Base-by-base conservation (phyloP, 371 early-diverging fungal genomes). In the Mortierella sp. region DNA sequence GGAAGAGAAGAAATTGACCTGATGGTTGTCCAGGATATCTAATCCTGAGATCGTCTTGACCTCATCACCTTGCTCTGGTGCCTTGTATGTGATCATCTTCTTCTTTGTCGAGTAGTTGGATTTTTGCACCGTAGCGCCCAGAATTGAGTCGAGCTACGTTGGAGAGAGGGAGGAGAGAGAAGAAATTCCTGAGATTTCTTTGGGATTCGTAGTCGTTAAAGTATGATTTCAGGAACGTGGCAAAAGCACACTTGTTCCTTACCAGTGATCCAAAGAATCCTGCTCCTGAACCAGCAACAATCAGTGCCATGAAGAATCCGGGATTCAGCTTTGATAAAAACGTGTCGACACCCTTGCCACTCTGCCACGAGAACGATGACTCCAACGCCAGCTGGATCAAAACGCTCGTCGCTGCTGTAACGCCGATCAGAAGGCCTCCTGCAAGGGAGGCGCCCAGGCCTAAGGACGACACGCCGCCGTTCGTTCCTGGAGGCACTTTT, bases 401-500 rank as follows among this genome's bases (percentile, higher is more conserved):
- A 21, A 93, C 59, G 0, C 83, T 80, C 18, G 90, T 12, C 0
- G 88, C 81, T 5, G 88, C 93, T 0, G 83, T 69, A 8, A 90
- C 47, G 0, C 95, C 96, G 21, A 95, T 84, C 14, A 87, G 47
- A 12, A 85, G 76, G 14, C 96, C 95, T 21, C 96, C 96, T 8
- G 84, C 86, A 30, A 90, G 47, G 12, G 91, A 91, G 10, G 92
- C 91, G 1, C 80, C 79, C 31, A 90, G 55, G 1, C 93, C 93
- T 24, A 91, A 64, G 21, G 81, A 80, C 13, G 89, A 87, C 1
- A 92, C 81, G 5, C 92, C 96, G 18, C 95, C 96, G 78, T 95
- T 96, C 8, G 95, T 96, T 5, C 95, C 96, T 38, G 91, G 91
- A 1, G 96, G 96, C 2, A 96, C 94, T 43, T 78, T 67, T 50